Percentiles rank a stretch among this genome's conserved stretches.
Evolutionary conservation across 2,329 filamentous ascomycete genomes (phyloP).

Genomic region (Calonectria leucothoes): DNA sequence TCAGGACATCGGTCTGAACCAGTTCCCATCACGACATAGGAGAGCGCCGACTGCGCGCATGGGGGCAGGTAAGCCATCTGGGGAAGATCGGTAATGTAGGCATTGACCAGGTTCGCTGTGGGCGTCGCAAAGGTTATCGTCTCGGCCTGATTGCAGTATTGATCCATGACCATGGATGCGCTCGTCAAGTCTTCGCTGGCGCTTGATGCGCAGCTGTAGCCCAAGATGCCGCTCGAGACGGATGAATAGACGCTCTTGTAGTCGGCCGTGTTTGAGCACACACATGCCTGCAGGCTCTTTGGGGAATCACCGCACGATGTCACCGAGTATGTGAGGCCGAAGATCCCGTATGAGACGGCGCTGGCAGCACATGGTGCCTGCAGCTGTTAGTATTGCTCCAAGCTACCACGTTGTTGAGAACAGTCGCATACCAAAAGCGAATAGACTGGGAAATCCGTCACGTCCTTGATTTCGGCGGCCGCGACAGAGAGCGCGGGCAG

Average conservation of each 20-base stretch:
- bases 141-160: constrained; percentile 61
- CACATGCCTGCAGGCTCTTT: constrained; percentile 60
- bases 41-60: constrained; percentile 49
- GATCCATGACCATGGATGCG: constrained; percentile 55
- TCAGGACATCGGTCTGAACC: constrained; percentile 48
- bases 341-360: constrained; percentile 58
- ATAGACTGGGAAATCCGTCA: constrained; percentile 58
- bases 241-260: constrained; percentile 50
- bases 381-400: constrained; percentile 11
- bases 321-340: constrained; percentile 53
- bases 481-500: constrained; percentile 23
- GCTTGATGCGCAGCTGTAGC: constrained; percentile 56
- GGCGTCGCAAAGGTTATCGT: constrained; percentile 56
- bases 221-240: constrained; percentile 53
- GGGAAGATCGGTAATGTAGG: constrained; percentile 63
- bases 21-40: constrained; percentile 44
- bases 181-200: constrained; percentile 62
- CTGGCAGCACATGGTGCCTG: constrained; percentile 63
- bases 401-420: not conserved
- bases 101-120: constrained; percentile 52
- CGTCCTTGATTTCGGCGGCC: constrained; percentile 50
- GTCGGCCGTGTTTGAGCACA: constrained; percentile 62
- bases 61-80: constrained; percentile 51
- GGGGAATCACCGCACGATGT: constrained; percentile 55
- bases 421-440: constrained; percentile 51